These are phyloP conservation scores for Globisporangium orthogonon DNA, from an alignment of 352 stramenopile species.

Conservation along the genomic window DNA sequence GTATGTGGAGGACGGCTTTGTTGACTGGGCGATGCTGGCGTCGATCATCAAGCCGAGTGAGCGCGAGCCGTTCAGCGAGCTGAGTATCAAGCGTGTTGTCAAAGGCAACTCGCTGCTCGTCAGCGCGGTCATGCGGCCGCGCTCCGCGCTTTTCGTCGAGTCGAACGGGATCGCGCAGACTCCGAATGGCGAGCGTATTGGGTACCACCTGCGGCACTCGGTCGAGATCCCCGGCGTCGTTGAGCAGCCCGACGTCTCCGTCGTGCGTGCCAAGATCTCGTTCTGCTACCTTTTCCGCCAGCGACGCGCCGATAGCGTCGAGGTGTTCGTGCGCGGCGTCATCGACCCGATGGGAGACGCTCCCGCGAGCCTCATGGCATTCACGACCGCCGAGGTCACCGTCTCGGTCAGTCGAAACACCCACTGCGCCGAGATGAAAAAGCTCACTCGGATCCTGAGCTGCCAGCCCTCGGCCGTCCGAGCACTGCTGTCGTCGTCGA, in stretches of 20 bases:
- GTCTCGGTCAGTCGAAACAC: conserved; percentile 5
- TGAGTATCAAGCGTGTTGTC: conserved; percentile 47
- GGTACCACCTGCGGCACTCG: conserved; percentile 55
- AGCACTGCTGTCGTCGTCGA: background rate
- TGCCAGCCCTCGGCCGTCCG: background rate
- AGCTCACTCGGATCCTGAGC: conserved; percentile 6
- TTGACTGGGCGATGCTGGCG: conserved; percentile 37
- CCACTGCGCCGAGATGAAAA: conserved; percentile 8
- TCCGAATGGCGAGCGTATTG: conserved; percentile 35
- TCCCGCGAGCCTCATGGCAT: background rate
- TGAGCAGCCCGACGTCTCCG: conserved; percentile 19
- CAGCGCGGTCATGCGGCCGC: conserved; percentile 41
- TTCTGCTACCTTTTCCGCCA: conserved; percentile 45
- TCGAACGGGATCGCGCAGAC: conserved; percentile 32
- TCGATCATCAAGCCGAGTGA: conserved; percentile 26
- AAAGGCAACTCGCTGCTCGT: conserved; percentile 31
- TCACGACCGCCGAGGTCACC: background rate
- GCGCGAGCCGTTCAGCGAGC: conserved; percentile 32
- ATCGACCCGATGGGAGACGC: conserved; percentile 5
- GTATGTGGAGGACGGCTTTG: conserved; percentile 43
- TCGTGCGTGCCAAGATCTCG: conserved; percentile 45
- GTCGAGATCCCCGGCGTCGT: conserved; percentile 43
- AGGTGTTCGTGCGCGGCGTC: conserved; percentile 27
- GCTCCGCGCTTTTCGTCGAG: conserved; percentile 56
- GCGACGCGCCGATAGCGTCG: conserved; percentile 31